Evolutionary conservation across 2,329 filamentous ascomycete genomes (phyloP), one percentile per base, ranked within the genome.

Genomic region (Neopestalotiopsis sp.): DNA sequence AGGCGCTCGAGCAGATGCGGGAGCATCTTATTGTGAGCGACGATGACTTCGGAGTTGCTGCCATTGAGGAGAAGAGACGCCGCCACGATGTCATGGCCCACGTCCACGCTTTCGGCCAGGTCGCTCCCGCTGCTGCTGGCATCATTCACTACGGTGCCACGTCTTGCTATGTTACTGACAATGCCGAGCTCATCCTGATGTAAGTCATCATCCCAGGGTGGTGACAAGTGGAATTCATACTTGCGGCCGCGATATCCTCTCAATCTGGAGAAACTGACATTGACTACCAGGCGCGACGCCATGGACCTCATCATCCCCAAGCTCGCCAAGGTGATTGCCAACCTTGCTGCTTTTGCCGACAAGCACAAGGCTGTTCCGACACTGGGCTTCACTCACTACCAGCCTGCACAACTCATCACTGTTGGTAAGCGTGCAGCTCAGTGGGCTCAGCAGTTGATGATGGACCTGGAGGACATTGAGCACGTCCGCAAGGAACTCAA

Each of bases 101-200:
- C 76, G 91, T 95, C 62, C 89, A 94, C 73, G 90, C 92, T 14
- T 95, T 91, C 79, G 94, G 92, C 3, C 81, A 87, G 72, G 90
- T 73, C 58, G 75, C 75, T 20, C 76, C 75, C 10, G 68, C 74
- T 30, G 73, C 75, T 24, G 93, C 92, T 14, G 93, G 93, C 42
- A 92, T 96, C 74, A 95, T 97, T 70, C 94, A 97, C 79, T 90
- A 87, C 79, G 92, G 91, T 72, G 90, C 89, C 67, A 92, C 81
- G 2, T 79, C 75, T 71, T 89, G 85, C 79, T 90, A 85, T 75
- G 86, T 90, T 52, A 95, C 92, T 68, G 93, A 94, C 76, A 94
- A 94, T 72, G 86, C 91, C 2, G 65, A 67, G 28, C 38, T 67
- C 17, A 60, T 67, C 32, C 34, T 97, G 75, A 87, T 94, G 75